These are phyloP conservation scores for Nakazawaea holstii DNA, from an alignment of 805 yeast genomes.

Conservation along the genomic window DNA sequence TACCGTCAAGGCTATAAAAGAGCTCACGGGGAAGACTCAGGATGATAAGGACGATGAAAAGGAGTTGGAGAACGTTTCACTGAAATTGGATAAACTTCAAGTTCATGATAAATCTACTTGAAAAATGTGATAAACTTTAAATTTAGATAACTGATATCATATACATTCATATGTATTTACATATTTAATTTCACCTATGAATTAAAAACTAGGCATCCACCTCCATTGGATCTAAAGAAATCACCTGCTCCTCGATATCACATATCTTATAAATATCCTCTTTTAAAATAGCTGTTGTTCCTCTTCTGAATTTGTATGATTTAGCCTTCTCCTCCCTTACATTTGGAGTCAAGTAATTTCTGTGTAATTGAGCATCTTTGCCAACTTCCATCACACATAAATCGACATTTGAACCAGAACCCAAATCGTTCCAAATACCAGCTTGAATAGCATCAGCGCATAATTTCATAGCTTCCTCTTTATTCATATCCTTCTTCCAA, in stretches of 20 bases:
- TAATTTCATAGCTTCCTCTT: conserved; percentile 85
- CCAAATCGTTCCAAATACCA: conserved; percentile 98
- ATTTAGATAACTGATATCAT: too few relatives aligned
- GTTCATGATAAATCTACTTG: neutral
- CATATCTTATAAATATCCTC: conserved; percentile 61
- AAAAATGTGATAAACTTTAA: too few relatives aligned
- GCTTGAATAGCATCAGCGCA: conserved; percentile 93
- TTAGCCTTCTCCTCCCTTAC: conserved; percentile 76
- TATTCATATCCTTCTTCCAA: conserved; percentile 75
- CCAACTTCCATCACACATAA: conserved; percentile 95
- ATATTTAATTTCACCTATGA: too few relatives aligned
- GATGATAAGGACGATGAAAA: neutral
- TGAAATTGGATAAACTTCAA: neutral
- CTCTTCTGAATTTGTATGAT: conserved; percentile 82
- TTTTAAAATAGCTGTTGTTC: conserved; percentile 85
- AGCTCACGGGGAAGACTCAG: conserved; percentile 15
- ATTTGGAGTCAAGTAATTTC: conserved; percentile 91
- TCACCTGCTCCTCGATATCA: conserved; percentile 62
- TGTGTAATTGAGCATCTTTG: conserved; percentile 74
- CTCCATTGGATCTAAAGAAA: conserved; percentile 37
- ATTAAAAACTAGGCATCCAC: conserved; percentile 30
- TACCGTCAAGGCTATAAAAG: conserved; percentile 53
- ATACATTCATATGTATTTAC: too few relatives aligned
- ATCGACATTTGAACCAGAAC: conserved; percentile 98
- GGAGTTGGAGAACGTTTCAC: conserved; percentile 1